phyloP scores from a whole-genome alignment of 106 monocot species.

The Acanthochlamys bracteata region DNA sequence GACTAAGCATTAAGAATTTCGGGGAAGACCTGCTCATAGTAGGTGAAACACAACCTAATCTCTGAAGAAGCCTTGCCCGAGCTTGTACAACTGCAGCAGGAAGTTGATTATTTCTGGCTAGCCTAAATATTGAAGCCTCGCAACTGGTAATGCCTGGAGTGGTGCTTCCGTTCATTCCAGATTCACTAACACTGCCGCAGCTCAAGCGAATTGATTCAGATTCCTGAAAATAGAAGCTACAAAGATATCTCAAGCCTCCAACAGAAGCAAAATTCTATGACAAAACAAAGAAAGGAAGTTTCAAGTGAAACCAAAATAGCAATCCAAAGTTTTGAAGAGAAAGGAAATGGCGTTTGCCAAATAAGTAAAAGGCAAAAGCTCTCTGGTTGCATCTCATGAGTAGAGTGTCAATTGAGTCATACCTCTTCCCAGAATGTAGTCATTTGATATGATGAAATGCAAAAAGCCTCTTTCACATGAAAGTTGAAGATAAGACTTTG shows the following conservation, averaged over 20 bases:
- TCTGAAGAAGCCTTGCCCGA: conserved; percentile 46
- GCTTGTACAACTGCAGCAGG: conserved; percentile 48
- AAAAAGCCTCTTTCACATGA: too few species aligned
- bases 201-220: conserved; percentile 6
- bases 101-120: conserved; percentile 27
- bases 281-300: too few species aligned
- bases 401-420: too few species aligned
- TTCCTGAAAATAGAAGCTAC: conserved; percentile 14
- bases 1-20: neutral
- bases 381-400: too few species aligned
- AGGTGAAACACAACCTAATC: conserved; percentile 34
- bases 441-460: too few species aligned
- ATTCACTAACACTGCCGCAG: conserved; percentile 8
- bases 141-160: neutral
- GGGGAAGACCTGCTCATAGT: conserved; percentile 13
- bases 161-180: conserved; percentile 10
- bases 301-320: too few species aligned
- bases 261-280: too few species aligned
- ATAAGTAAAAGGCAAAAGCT: too few species aligned
- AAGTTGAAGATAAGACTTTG: too few species aligned
- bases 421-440: too few species aligned
- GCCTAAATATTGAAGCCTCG: conserved; percentile 2
- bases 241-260: neutral
- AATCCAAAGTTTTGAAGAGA: too few species aligned
- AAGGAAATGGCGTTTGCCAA: too few species aligned